phyloP scores from a whole-genome alignment of 2,329 filamentous ascomycete species.

The Penicillium glabrum region DNA sequence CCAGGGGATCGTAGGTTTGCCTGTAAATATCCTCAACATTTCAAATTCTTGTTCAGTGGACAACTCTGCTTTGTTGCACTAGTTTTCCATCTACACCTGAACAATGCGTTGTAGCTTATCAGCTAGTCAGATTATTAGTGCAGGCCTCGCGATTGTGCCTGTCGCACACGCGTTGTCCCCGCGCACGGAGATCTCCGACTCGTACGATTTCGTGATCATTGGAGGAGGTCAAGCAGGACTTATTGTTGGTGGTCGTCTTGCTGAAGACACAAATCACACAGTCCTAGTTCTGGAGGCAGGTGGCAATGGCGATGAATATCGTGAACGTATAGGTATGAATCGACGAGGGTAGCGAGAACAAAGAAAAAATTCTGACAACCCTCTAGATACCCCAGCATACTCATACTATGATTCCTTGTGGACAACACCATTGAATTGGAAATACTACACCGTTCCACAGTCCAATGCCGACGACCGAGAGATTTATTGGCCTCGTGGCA shows the following conservation, averaged over 20 bases:
- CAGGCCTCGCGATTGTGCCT: slow-evolving; percentile 13
- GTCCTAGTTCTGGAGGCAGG: slow-evolving; percentile 36
- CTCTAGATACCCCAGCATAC: slow-evolving; percentile 33
- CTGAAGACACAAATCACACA: slow-evolving; percentile 42
- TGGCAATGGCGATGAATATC: slow-evolving; percentile 33
- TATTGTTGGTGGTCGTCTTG: slow-evolving; percentile 43
- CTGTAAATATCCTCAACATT: background rate
- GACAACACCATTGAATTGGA: slow-evolving; percentile 37
- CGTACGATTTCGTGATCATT: slow-evolving; percentile 45
- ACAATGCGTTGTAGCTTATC: slow-evolving; percentile 1
- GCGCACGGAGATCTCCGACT: slow-evolving; percentile 27
- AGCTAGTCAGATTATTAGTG: background rate
- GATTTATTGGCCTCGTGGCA: slow-evolving; percentile 36
- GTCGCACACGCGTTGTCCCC: slow-evolving; percentile 23
- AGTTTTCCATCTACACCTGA: background rate
- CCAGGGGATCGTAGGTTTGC: background rate
- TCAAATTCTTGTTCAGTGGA: background rate
- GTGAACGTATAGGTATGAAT: slow-evolving; percentile 31
- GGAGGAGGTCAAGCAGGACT: slow-evolving; percentile 58
- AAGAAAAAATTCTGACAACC: slow-evolving; percentile 1
- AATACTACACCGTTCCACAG: slow-evolving; percentile 31
- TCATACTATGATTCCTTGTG: slow-evolving; percentile 36
- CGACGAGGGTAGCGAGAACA: background rate
- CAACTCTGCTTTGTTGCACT: background rate
- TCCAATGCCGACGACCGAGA: slow-evolving; percentile 28